A percentile compares a stretch with the other conserved stretches of the same genome.
Conservation (phyloP, 2,329 filamentous ascomycete species). For the Trichophyton schoenleinii region DNA sequence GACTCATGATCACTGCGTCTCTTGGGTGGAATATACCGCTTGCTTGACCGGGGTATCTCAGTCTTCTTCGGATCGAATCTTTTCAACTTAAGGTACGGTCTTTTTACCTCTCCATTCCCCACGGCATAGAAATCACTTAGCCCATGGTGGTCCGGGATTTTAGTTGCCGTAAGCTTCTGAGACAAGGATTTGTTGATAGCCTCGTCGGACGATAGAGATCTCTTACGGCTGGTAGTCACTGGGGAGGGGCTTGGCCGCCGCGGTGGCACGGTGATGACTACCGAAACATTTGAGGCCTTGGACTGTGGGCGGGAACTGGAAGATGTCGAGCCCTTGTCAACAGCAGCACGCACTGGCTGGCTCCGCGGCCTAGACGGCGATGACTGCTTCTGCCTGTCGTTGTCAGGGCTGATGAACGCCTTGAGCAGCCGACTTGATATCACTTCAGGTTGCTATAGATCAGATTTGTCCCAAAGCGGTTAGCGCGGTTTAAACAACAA, state of each 20-base stretch:
- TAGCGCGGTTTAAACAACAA: neutral
- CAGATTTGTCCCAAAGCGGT: neutral
- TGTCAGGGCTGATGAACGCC: neutral
- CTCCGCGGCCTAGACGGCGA: too few relatives aligned
- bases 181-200: neutral
- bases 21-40: neutral
- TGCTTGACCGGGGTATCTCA: neutral
- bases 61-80: neutral
- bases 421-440: neutral
- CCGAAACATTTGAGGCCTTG: neutral
- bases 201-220: neutral
- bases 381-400: too few relatives aligned
- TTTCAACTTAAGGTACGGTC: neutral
- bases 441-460: neutral
- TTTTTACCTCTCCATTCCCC: neutral
- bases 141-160: neutral
- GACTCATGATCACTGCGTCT: neutral
- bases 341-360: neutral
- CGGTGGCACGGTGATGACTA: neutral
- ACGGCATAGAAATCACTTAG: neutral
- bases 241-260: neutral
- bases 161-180: neutral
- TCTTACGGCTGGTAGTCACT: neutral
- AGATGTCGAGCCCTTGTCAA: too few relatives aligned
- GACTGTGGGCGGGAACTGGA: neutral